Evolutionary conservation across 208 protist genomes (phyloP).

Genomic region (Leptomonas pyrrhocoris): DNA sequence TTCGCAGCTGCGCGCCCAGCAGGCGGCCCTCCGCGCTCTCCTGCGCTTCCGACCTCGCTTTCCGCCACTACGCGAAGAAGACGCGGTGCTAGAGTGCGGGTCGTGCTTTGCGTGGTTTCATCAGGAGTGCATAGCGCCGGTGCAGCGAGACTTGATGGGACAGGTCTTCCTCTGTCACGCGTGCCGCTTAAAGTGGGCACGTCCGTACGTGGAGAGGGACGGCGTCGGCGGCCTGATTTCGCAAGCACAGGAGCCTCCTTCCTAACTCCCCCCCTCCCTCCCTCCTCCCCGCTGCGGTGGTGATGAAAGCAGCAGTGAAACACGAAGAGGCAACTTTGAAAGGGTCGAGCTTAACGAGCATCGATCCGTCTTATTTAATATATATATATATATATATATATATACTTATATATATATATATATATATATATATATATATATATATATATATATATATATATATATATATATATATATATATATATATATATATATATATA

Average conservation of each 20-base stretch:
- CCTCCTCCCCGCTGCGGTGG: too few species aligned
- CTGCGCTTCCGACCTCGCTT: constrained; percentile 27
- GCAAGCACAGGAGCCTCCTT: constrained; percentile 5
- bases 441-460: too few species aligned
- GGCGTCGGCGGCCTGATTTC: constrained; percentile 7
- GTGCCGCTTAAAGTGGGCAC: constrained; percentile 52
- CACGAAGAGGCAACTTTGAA: too few species aligned
- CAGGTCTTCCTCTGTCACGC: constrained; percentile 75
- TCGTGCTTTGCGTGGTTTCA: constrained; percentile 78
- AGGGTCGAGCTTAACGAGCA: too few species aligned
- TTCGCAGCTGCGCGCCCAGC: constrained; percentile 21
- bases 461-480: too few species aligned
- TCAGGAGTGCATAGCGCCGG: constrained; percentile 70
- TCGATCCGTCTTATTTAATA: too few species aligned
- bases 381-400: too few species aligned
- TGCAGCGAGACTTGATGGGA: constrained; percentile 54
- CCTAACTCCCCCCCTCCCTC: too few species aligned
- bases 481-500: too few species aligned
- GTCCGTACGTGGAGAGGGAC: constrained; percentile 3
- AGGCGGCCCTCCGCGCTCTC: constrained; percentile 19
- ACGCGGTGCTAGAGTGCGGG: constrained; percentile 78
- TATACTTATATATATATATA: too few species aligned
- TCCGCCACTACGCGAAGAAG: constrained; percentile 54
- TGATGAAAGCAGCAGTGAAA: too few species aligned
- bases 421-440: too few species aligned